Evolutionary conservation across 75 land plant genomes (phyloP), one percentile per base, ranked within the genome.

Genomic region (Cryptomeria japonica): DNA sequence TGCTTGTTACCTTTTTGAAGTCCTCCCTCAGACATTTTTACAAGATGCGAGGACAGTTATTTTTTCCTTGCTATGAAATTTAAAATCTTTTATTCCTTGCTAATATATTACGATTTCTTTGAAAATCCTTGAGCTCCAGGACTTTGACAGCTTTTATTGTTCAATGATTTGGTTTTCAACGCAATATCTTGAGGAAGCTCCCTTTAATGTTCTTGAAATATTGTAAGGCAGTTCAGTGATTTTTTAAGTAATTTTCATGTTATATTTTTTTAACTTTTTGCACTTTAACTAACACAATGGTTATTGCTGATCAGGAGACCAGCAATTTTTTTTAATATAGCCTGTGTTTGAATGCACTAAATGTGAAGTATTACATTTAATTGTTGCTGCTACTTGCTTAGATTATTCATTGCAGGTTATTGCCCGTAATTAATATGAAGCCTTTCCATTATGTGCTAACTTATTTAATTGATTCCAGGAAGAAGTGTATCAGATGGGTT

Each of bases 401-500:
- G 73, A 58, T 56, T 70, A 72, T 37, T 41, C 84, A 83, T 34
- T 83, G 46, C 51, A 42, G 15, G 47, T 0, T 41, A 25, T 37
- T 86, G 86, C 25, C 5, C 22, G 37, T 32, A 31, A 22, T 51
- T 25, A 80, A 9, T 10, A 80, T 44, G 3, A 44, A 78, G 42
- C 80, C 41, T 78, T 37, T 18, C 14, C 80, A 14, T 78, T 78
- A 37, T 18, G 9, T 78, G 42, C 1, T 44, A 1, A 38, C 49
- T 28, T 9, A 47, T 80, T 80, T 12, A 44, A 80, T 80, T 11
- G n/a, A 5, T 80, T 80, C 46, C 84, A 78, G 86, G 90, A 89
- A 92, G 90, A 91, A 92, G 89, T 84, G 85, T 88, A 90, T 64
- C 53, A 31, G 19, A 80, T 61, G 84, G 34, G 61, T 36, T 80